phyloP scores from a whole-genome alignment of 202 grass and related monocot species.

The Schoenoplectus tabernaemontani region DNA sequence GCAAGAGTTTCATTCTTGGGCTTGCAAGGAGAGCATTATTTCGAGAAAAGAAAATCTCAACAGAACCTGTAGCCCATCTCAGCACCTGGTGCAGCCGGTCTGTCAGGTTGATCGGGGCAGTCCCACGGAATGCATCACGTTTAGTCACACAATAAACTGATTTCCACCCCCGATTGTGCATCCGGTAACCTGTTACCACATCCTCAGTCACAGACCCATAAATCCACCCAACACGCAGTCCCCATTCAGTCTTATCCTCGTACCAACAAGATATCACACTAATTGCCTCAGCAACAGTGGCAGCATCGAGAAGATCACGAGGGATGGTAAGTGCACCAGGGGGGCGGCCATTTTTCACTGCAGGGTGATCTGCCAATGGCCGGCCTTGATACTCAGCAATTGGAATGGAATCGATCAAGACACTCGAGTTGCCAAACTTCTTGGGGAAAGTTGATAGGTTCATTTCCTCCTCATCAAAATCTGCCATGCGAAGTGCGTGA shows the following conservation, averaged over 20 bases:
- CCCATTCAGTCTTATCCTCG: conserved; percentile 96
- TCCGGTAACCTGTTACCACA: conserved; percentile 90
- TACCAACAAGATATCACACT: conserved; percentile 98
- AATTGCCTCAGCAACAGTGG: conserved; percentile 85
- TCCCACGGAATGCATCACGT: conserved; percentile 88
- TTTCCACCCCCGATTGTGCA: conserved; percentile 98
- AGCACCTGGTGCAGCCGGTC: conserved; percentile 96
- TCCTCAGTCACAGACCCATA: conserved; percentile 96
- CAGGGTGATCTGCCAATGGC: conserved; percentile 90
- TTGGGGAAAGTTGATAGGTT: conserved; percentile 78
- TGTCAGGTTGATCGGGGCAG: conserved; percentile 84
- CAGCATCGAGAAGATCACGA: conserved; percentile 84
- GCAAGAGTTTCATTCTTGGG: conserved; percentile 72
- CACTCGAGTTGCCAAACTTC: conserved; percentile 88
- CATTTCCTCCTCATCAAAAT: conserved; percentile 88
- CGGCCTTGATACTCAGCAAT: conserved; percentile 87
- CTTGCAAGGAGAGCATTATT: conserved; percentile 86
- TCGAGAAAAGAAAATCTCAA: conserved; percentile 96
- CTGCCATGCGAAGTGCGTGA: conserved; percentile 60
- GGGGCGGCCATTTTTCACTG: conserved; percentile 72
- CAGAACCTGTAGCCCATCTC: conserved; percentile 87
- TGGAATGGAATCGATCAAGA: conserved; percentile 78
- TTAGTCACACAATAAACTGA: conserved; percentile 99
- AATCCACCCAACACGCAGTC: conserved; percentile 86
- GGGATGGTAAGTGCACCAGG: conserved; percentile 80